Evolutionary conservation across 306 rosid genomes (phyloP), one percentile per base, ranked within the genome.

Genomic region (Geum urbanum): DNA sequence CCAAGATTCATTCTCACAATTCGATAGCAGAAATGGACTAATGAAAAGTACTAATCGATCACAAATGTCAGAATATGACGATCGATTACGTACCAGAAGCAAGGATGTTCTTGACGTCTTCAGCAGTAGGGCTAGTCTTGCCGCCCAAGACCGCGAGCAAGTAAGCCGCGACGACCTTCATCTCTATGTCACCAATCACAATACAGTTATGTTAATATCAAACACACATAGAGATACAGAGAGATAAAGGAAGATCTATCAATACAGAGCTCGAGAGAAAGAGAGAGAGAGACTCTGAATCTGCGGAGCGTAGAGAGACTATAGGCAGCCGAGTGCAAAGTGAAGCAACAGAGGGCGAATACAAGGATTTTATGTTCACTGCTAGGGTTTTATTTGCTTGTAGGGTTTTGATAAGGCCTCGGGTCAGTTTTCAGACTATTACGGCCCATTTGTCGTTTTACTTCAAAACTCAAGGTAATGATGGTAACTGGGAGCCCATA

Each of bases 101-200:
- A 32, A 79, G 84, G 71, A 83, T 83, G 63, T 40, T 20, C 76
- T 77, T 83, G 75, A 83, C 1, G 39, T 83, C 84, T 9, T 66
- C 65, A 11, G 87, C 78, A 0, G 84, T 73, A 12, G 87, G 87
- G 78, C 46, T 1, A 66, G 82, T 5, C 49, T 77, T 83, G 57
- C 87, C 87, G 55, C 87, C 87, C 84, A 83, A 77, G 0, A 83
- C 63, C 47, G 87, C 87, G 20, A 83, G 63, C 78, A 83, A 67
- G 49, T 76, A 79, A 9, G 87, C 84, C 47, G 87, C 87, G 1
- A 79, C 45, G 15, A 77, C 72, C 80, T 83, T 83, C 87, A 77
- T 79, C 55, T 62, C 70, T 75, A 62, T 27, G 8, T 22, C 39
- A 57, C 5, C 11, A 67, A 2, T 51, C 7, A 61, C 9, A 8